Evolutionary conservation across 2,329 filamentous ascomycete species (phyloP).

Genomic region (Xylariaceae sp.): DNA sequence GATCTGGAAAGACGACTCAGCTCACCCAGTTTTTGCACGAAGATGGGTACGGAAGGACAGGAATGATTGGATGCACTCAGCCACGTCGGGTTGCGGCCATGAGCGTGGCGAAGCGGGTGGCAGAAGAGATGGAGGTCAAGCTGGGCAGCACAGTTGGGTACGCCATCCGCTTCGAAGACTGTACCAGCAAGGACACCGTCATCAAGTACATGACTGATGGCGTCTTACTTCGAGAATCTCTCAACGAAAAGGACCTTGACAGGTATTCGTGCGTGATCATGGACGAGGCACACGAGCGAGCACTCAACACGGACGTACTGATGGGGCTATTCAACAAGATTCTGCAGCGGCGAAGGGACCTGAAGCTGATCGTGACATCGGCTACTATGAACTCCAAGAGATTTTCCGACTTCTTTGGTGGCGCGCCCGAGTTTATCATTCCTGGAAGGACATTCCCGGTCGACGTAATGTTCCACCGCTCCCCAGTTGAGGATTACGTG

Average conservation of each 20-base stretch:
- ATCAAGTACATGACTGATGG: conserved; percentile 99
- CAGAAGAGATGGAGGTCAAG: conserved; percentile 94
- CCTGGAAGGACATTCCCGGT: conserved; percentile 95
- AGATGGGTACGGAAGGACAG: conserved; percentile 80
- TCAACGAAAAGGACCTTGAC: conserved; percentile 88
- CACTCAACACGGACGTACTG: conserved; percentile 91
- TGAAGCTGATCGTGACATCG: conserved; percentile 95
- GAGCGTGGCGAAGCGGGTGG: conserved; percentile 97
- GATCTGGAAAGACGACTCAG: conserved; percentile 96
- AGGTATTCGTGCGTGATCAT: conserved; percentile 98
- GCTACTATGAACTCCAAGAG: conserved; percentile 98
- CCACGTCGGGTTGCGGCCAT: conserved; percentile 94
- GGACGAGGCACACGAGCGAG: conserved; percentile 97
- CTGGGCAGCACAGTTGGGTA: conserved; percentile 87
- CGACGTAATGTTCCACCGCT: conserved; percentile 90
- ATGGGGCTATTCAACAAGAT: conserved; percentile 99
- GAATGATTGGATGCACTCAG: conserved; percentile 94
- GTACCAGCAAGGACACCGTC: conserved; percentile 86
- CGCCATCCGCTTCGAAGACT: conserved; percentile 96
- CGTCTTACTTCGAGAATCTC: conserved; percentile 83
- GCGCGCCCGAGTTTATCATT: conserved; percentile 93
- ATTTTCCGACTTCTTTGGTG: conserved; percentile 93
- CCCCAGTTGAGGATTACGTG: conserved; percentile 95
- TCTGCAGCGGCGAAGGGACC: conserved; percentile 74
- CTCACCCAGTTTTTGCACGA: conserved; percentile 93